phyloP scores from a whole-genome alignment of 2,329 filamentous ascomycete genomes.

The Penicillium aurantiogriseum region DNA sequence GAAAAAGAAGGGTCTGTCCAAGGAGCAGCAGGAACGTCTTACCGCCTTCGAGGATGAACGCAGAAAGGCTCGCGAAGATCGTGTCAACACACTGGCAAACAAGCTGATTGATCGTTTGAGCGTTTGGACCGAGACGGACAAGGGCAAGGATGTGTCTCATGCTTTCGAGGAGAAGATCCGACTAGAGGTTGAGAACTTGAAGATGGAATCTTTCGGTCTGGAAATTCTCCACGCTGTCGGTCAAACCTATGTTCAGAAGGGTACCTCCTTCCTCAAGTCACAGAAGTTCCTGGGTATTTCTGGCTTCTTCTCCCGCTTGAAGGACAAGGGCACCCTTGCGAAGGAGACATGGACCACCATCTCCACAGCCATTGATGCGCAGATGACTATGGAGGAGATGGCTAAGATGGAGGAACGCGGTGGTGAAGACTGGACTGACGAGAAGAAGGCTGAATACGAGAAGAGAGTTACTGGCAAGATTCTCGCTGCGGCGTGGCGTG shows the following conservation, averaged over 20 bases:
- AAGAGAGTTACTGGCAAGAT: conserved; percentile 97
- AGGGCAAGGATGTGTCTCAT: conserved; percentile 74
- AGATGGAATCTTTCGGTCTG: conserved; percentile 98
- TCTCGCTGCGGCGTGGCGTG: conserved; percentile 90
- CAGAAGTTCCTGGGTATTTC: conserved; percentile 96
- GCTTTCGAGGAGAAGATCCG: conserved; percentile 94
- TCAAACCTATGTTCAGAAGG: conserved; percentile 84
- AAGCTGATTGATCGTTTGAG: conserved; percentile 88
- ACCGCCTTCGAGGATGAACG: conserved; percentile 86
- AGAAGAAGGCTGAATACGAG: conserved; percentile 94
- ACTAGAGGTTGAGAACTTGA: conserved; percentile 93
- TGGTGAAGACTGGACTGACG: conserved; percentile 97
- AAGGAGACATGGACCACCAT: conserved; percentile 99
- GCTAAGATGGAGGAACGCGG: conserved; percentile 90
- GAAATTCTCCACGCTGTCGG: conserved; percentile 96
- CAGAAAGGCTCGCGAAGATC: conserved; percentile 78
- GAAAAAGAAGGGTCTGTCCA: conserved; percentile 85
- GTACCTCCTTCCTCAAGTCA: conserved; percentile 81
- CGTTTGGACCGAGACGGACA: conserved; percentile 97
- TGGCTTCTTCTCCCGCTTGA: conserved; percentile 89
- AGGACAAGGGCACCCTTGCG: conserved; percentile 93
- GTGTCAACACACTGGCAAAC: conserved; percentile 76
- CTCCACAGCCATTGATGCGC: conserved; percentile 90
- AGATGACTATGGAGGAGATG: conserved; percentile 99
- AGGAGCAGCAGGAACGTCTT: conserved; percentile 91